A percentile compares a stretch with the other conserved stretches of the same genome.
phyloP scores from a whole-genome alignment of 345 rosid species.

The Crucihimalaya himalaica region DNA sequence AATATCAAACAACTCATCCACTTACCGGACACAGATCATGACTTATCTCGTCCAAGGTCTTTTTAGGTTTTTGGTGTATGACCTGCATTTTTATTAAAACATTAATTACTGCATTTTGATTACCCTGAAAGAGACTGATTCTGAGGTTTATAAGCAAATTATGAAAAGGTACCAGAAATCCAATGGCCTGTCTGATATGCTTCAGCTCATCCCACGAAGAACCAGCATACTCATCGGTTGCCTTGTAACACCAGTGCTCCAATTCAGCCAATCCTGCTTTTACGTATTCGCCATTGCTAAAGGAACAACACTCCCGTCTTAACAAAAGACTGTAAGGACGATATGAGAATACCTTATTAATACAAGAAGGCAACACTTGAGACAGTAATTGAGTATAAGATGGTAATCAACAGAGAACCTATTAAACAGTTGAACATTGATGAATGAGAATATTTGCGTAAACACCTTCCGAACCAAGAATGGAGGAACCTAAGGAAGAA shows the following conservation, averaged over 20 bases:
- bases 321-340: slow-evolving; percentile 56
- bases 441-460: slow-evolving; percentile 87
- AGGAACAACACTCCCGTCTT: slow-evolving; percentile 89
- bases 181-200: slow-evolving; percentile 32
- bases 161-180: slow-evolving; percentile 22
- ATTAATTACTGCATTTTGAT: neutral
- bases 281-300: slow-evolving; percentile 88
- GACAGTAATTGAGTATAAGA: neutral
- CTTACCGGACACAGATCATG: slow-evolving; percentile 88
- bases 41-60: slow-evolving; percentile 79
- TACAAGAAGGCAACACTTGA: neutral
- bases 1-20: neutral
- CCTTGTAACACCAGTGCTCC: slow-evolving; percentile 89
- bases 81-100: slow-evolving; percentile 45
- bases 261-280: slow-evolving; percentile 84
- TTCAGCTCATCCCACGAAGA: slow-evolving; percentile 48
- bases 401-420: slow-evolving; percentile 43
- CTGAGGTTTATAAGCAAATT: neutral
- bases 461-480: slow-evolving; percentile 86
- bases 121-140: neutral
- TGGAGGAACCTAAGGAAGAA: slow-evolving; percentile 69
- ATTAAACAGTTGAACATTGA: slow-evolving; percentile 89
- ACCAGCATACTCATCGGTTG: slow-evolving; percentile 93
- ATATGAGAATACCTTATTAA: slow-evolving; percentile 7
- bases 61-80: slow-evolving; percentile 90